phyloP scores from a whole-genome alignment of 2,329 filamentous ascomycete genomes.

The Venturia aucupariae region DNA sequence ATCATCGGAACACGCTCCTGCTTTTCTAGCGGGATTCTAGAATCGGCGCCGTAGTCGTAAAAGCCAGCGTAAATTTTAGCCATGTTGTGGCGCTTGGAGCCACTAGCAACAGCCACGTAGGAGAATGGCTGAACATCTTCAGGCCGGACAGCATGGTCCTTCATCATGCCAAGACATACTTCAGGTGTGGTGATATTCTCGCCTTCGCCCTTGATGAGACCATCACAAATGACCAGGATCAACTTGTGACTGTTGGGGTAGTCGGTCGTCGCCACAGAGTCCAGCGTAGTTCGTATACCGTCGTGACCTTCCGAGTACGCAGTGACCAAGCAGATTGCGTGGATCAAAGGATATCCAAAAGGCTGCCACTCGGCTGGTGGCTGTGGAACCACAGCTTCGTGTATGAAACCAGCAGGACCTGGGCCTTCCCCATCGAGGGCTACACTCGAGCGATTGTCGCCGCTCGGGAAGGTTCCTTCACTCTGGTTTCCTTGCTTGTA shows the following conservation, averaged over 20 bases:
- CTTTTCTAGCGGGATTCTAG: slow-evolving; percentile 69
- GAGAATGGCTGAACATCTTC: slow-evolving; percentile 85
- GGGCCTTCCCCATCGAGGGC: slow-evolving; percentile 57
- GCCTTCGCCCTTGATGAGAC: slow-evolving; percentile 92
- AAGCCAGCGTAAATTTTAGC: slow-evolving; percentile 97
- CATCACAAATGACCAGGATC: slow-evolving; percentile 92
- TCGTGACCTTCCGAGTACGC: slow-evolving; percentile 94
- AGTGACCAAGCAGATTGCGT: slow-evolving; percentile 89
- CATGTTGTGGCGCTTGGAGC: slow-evolving; percentile 98
- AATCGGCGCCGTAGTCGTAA: slow-evolving; percentile 86
- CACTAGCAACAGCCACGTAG: slow-evolving; percentile 91
- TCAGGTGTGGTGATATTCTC: slow-evolving; percentile 83
- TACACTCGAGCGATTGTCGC: slow-evolving; percentile 42
- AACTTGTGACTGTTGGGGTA: slow-evolving; percentile 99
- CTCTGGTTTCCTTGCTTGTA: slow-evolving; percentile 56
- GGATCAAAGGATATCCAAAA: slow-evolving; percentile 88
- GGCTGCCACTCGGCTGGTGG: slow-evolving; percentile 96
- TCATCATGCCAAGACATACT: slow-evolving; percentile 87
- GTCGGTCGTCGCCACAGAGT: slow-evolving; percentile 94
- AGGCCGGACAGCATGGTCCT: slow-evolving; percentile 69
- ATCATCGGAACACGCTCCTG: slow-evolving; percentile 98
- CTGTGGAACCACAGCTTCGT: slow-evolving; percentile 90
- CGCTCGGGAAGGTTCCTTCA: slow-evolving; percentile 43
- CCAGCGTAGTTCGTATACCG: slow-evolving; percentile 84
- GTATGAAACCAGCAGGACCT: slow-evolving; percentile 88